phyloP scores from a whole-genome alignment of 805 yeast genomes.

The Metschnikowia baotianmanensis region DNA sequence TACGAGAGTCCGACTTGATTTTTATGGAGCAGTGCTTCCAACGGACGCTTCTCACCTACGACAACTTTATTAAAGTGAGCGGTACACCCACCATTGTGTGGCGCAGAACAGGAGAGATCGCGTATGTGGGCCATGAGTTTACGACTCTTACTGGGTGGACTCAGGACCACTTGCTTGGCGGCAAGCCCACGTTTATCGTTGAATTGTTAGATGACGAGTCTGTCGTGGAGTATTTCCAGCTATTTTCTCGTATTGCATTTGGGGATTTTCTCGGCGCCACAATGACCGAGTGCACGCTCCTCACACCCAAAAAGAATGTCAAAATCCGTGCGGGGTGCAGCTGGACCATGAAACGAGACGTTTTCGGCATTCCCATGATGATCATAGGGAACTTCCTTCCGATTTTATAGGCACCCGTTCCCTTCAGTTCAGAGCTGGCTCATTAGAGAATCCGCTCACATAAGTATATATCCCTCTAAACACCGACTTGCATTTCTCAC shows the following conservation, averaged over 20 bases:
- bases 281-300: constrained; percentile 81
- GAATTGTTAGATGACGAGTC: constrained; percentile 86
- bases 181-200: constrained; percentile 67
- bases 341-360: constrained; percentile 93
- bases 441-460: too few species aligned
- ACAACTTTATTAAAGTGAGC: constrained; percentile 73
- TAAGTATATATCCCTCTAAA: too few species aligned
- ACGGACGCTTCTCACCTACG: constrained; percentile 84
- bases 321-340: constrained; percentile 76
- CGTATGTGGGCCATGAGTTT: constrained; percentile 93
- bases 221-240: constrained; percentile 82
- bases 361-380: constrained; percentile 97
- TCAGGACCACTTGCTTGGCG: constrained; percentile 58
- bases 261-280: constrained; percentile 85
- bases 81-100: constrained; percentile 96
- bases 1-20: constrained; percentile 86
- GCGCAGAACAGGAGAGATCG: constrained; percentile 94
- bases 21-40: constrained; percentile 97
- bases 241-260: constrained; percentile 81
- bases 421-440: neutral
- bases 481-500: too few species aligned
- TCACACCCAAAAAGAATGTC: constrained; percentile 53
- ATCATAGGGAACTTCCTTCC: constrained; percentile 92
- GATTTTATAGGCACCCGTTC: constrained; percentile 36
- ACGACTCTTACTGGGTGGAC: constrained; percentile 90